Evolutionary conservation across 192 early-diverging fungal genomes (phyloP).

Genomic region (Glomus cerebriforme): DNA sequence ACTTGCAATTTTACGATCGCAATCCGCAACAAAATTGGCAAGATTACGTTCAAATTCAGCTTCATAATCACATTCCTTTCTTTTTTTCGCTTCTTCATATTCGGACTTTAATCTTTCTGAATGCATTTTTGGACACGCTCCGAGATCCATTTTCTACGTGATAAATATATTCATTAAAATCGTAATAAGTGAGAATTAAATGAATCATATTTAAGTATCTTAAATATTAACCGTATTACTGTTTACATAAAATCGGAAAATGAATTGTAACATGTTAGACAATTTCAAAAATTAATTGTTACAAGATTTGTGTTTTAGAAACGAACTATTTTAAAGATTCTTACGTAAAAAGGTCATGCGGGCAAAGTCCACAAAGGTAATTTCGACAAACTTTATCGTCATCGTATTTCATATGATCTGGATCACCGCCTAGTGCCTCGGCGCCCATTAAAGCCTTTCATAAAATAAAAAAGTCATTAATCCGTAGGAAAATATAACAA

Average conservation of each 20-base stretch:
- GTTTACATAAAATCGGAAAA: background rate
- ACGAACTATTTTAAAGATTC: background rate
- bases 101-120: constrained; percentile 52
- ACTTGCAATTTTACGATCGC: constrained; percentile 49
- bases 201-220: background rate
- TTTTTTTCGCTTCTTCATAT: constrained; percentile 42
- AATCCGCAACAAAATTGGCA: constrained; percentile 47
- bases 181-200: background rate
- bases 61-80: constrained; percentile 36
- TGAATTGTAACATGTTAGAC: background rate
- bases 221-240: constrained; percentile 20
- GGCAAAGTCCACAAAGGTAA: constrained; percentile 54
- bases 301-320: background rate
- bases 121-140: constrained; percentile 50
- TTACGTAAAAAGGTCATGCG: constrained; percentile 51
- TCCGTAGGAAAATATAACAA: background rate
- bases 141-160: constrained; percentile 54
- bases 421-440: constrained; percentile 49
- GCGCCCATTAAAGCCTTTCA: constrained; percentile 56
- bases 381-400: constrained; percentile 49
- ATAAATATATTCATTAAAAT: background rate
- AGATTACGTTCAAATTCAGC: constrained; percentile 51
- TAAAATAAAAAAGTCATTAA: background rate
- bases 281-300: background rate
- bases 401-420: constrained; percentile 47